Evolutionary conservation across 129 eudicot genomes (phyloP).

Genomic region (Smallanthus sonchifolius): DNA sequence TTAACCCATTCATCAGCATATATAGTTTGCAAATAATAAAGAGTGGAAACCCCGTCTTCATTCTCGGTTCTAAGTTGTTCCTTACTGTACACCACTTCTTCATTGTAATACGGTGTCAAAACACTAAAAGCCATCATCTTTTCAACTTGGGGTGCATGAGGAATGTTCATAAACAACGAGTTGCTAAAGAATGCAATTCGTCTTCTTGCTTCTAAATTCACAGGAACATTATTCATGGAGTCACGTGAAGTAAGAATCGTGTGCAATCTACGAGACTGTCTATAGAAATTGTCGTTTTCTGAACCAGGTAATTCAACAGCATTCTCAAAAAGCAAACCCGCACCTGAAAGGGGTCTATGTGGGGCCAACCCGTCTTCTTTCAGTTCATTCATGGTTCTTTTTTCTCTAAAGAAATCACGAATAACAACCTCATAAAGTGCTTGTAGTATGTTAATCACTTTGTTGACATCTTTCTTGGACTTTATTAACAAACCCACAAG

Average conservation of each 20-base stretch:
- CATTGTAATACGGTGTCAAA: conserved; percentile 89
- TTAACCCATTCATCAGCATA: conserved; percentile 87
- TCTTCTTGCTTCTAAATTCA: conserved; percentile 89
- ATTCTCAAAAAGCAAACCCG: conserved; percentile 69
- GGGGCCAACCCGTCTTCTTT: conserved; percentile 84
- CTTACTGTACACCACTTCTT: conserved; percentile 78
- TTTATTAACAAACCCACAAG: conserved; percentile 52
- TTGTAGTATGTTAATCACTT: conserved; percentile 69
- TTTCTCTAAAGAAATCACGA: conserved; percentile 72
- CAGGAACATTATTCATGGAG: conserved; percentile 81
- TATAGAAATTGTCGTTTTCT: conserved; percentile 58
- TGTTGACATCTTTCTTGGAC: conserved; percentile 51
- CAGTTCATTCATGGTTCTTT: conserved; percentile 49
- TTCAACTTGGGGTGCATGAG: conserved; percentile 98
- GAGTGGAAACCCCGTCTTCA: conserved; percentile 91
- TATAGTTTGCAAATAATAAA: conserved; percentile 83
- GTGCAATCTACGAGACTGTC: conserved; percentile 76
- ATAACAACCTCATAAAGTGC: conserved; percentile 75
- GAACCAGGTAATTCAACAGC: conserved; percentile 62
- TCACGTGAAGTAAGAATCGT: conserved; percentile 82
- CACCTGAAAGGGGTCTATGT: conserved; percentile 45
- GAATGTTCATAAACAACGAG: conserved; percentile 95
- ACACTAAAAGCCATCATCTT: conserved; percentile 97
- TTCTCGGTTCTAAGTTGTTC: conserved; percentile 84
- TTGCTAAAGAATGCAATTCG: conserved; percentile 91